These are phyloP conservation scores for Limnanthes douglasii DNA, from an alignment of 345 rosid genomes.

Conservation along the genomic window DNA sequence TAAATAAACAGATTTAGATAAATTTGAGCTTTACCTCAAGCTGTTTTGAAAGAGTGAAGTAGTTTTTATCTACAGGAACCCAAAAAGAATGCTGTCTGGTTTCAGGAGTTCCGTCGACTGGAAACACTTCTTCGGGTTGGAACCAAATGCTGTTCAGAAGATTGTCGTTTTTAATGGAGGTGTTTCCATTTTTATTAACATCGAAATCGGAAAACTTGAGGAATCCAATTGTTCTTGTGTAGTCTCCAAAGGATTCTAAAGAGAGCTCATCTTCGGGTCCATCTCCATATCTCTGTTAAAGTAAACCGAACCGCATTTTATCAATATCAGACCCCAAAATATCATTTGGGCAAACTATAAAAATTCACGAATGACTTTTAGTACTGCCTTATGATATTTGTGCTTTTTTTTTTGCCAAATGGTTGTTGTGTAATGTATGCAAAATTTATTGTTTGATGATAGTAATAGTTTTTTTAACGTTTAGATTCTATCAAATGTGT, in stretches of 20 bases:
- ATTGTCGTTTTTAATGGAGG: constrained; percentile 15
- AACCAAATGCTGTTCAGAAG: constrained; percentile 53
- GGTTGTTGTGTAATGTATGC: too few species aligned
- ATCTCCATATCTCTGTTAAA: constrained; percentile 35
- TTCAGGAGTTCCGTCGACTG: constrained; percentile 53
- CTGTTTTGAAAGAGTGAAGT: constrained; percentile 21
- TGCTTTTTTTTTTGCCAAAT: too few species aligned
- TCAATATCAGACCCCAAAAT: too few species aligned
- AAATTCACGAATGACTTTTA: not conserved
- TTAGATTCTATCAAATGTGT: too few species aligned
- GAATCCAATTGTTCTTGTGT: constrained; percentile 42
- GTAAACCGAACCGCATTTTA: too few species aligned
- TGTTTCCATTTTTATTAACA: constrained; percentile 2
- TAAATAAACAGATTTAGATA: not conserved
- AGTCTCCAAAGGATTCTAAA: constrained; percentile 56
- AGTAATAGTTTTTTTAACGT: too few species aligned
- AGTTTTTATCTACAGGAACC: constrained; percentile 41
- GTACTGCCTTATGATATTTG: too few species aligned
- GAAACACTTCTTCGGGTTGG: constrained; percentile 69
- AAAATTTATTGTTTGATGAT: too few species aligned
- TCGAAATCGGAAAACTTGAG: constrained; percentile 25
- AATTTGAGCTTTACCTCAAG: constrained; percentile 21
- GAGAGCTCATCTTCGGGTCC: constrained; percentile 37
- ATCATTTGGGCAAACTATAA: not conserved
- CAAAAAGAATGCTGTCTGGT: constrained; percentile 43